Evolutionary conservation across 1,284 basidiomycete species (phyloP), one percentile per base, ranked within the genome.

Genomic region (Cryptococcus sp.): DNA sequence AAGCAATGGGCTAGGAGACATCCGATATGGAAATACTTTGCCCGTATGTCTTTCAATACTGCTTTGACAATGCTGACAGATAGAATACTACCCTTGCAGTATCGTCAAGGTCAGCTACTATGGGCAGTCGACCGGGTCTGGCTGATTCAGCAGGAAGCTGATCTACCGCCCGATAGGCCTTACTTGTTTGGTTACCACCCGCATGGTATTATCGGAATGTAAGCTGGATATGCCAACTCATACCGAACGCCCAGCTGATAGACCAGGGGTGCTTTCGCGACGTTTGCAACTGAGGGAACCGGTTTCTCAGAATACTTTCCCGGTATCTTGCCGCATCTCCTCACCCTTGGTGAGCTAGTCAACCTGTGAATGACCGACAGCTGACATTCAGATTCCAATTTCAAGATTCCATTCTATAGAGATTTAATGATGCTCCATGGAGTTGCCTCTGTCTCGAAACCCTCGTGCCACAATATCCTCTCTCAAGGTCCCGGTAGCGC

Each of bases 181-280:
- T 98, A 98, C 76, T 81, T 98, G 21, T 98, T 99, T 76, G 96
- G 91, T 16, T 96, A 96, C 75, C 92, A 97, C 75, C 92, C 92
- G 16, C 92, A 97, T 74, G 92, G 91, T 25, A 92, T 93, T 64
- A 93, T 94, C 70, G 89, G 91, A 63, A 92, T 93, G 89, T 90
- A 28, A 28, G 28, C 28, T 28, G 28, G 28, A 28, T 28, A 28
- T 11, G 4, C 28, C 28, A 28, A 11, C 11, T 28, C 28, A 11
- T 28, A 28, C 28, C 4, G 4, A 11, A 5, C 5, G 5, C 11
- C 28, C 4, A 28, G 28, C 28, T 11, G 28, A 28, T 11, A 28
- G 11, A 28, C 72, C 58, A 92, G 89, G 85, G 91, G 91, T 43
- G 92, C 93, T 1, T 81, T 97, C 36, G 88, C 87, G 23, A 96